Conservation (phyloP, 2,329 filamentous ascomycete species). For the Aspergillus latus region DNA sequence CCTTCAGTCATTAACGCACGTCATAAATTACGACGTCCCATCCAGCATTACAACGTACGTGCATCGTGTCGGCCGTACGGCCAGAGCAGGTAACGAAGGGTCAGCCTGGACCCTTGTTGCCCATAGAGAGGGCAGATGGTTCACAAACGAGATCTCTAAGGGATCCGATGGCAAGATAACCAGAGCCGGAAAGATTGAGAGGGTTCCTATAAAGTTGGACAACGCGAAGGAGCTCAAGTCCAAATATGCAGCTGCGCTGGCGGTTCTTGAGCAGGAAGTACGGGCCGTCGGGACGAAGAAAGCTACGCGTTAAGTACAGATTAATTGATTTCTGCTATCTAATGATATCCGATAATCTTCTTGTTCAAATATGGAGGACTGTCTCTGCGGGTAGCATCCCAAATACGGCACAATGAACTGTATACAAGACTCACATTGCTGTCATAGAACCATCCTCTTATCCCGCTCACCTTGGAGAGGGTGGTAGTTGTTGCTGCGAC, state of each 20-base stretch:
- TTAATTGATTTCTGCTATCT: background rate
- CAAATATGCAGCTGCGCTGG: conserved; percentile 36
- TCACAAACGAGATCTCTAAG: conserved; percentile 77
- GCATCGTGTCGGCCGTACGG: conserved; percentile 88
- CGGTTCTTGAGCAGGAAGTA: conserved; percentile 42
- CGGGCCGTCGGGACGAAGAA: conserved; percentile 22
- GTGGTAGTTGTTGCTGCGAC: too few species aligned
- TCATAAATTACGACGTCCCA: conserved; percentile 93
- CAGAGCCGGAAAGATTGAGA: conserved; percentile 29
- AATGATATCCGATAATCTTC: background rate
- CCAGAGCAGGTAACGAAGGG: conserved; percentile 73
- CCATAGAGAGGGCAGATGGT: conserved; percentile 84
- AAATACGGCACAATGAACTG: too few species aligned
- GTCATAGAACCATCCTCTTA: too few species aligned
- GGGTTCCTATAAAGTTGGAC: conserved; percentile 32
- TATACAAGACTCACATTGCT: too few species aligned
- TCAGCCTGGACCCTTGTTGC: conserved; percentile 84
- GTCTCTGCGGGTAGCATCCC: background rate
- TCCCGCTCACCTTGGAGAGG: too few species aligned
- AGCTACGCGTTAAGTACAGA: background rate
- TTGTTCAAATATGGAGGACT: background rate
- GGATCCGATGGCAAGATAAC: conserved; percentile 35
- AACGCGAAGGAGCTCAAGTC: conserved; percentile 29
- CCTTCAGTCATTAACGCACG: conserved; percentile 72
- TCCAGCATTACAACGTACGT: conserved; percentile 79